Evolutionary conservation across 2,329 filamentous ascomycete genomes (phyloP).

Genomic region (Colletotrichum shisoi): DNA sequence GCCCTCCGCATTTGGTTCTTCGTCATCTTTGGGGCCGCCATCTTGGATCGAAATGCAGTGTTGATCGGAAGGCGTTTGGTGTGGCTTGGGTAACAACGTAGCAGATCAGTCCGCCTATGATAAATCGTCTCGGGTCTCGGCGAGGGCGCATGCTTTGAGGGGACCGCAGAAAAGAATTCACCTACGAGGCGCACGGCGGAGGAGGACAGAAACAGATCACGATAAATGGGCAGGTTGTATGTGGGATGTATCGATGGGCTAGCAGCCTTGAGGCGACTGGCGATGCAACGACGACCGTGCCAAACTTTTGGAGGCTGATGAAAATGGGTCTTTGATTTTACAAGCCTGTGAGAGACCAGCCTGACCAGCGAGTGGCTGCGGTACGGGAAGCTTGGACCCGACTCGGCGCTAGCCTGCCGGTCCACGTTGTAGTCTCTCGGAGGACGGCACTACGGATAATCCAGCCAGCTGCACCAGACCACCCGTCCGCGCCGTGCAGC

Average conservation of each 20-base stretch:
- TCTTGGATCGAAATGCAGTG: conserved; percentile 50
- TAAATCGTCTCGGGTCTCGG: conserved; percentile 51
- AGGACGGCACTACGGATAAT: conserved; percentile 29
- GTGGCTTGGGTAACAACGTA: conserved; percentile 49
- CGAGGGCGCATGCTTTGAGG: conserved; percentile 34
- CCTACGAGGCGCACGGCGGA: background rate
- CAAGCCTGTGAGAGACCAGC: background rate
- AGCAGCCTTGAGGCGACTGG: conserved; percentile 24
- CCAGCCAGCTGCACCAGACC: conserved; percentile 10
- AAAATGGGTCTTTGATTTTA: conserved; percentile 20
- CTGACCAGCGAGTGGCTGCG: background rate
- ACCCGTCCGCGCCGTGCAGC: conserved; percentile 5
- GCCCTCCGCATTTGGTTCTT: conserved; percentile 94
- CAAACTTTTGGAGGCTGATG: conserved; percentile 39
- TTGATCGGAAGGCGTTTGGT: conserved; percentile 35
- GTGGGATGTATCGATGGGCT: background rate
- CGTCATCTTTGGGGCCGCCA: conserved; percentile 76
- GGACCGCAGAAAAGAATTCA: conserved; percentile 16
- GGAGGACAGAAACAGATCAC: background rate
- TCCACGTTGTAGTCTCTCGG: background rate
- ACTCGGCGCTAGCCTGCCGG: background rate
- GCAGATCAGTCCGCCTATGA: conserved; percentile 49
- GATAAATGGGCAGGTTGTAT: conserved; percentile 11
- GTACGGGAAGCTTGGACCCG: conserved; percentile 10
- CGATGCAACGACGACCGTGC: conserved; percentile 33